Base-by-base conservation (phyloP, 352 stramenopile genomes). In the Lagenidium sp. region DNA sequence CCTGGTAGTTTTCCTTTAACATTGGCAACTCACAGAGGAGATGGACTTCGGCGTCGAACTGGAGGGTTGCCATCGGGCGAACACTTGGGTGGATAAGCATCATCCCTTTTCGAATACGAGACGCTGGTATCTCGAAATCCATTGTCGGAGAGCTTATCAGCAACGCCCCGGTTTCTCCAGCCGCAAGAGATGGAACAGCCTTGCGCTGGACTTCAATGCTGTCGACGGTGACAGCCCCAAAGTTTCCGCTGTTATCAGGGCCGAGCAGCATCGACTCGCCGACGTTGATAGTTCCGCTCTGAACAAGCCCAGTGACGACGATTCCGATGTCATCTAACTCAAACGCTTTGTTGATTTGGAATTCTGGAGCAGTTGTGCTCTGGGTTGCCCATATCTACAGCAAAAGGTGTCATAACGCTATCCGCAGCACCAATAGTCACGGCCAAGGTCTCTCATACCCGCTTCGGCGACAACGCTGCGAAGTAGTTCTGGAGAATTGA, bases 121-220 rank as follows among this genome's bases (percentile, higher is more conserved):
- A 49, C 7, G 49, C 44, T 15, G 29, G 32, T 12, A 56, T 45
- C 25, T 16, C 11, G 4, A 45, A 24, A 10, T 46, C 25, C 1
- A 22, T 31, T 4, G 47, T 34, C 4, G 36, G 26, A 13, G 34
- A 18, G 0, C 31, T 25, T 34, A 92, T 70, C 1, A 85, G 53
- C 7, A 89, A 41, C 19, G 79, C 76, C 6, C 73, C 79, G 1
- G 74, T 86, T 56, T 92, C 73, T 8, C 79, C 79, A 0, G 79
- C 75, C 23, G 60, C 68, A 15, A 92, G 44, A 16, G 53, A 68
- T 22, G 68, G 61, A 6, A 68, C 63, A 1, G 79, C 66, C 24
- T 82, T 83, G 35, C 73, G 73, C 50, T 89, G 76, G 23, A 89
- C 79, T 56, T 92, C 71, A 36, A 92, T 85, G 48, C 65, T 92